Evolutionary conservation across 768 basidiomycete species (phyloP).

Genomic region (Flagelloscypha sp.): DNA sequence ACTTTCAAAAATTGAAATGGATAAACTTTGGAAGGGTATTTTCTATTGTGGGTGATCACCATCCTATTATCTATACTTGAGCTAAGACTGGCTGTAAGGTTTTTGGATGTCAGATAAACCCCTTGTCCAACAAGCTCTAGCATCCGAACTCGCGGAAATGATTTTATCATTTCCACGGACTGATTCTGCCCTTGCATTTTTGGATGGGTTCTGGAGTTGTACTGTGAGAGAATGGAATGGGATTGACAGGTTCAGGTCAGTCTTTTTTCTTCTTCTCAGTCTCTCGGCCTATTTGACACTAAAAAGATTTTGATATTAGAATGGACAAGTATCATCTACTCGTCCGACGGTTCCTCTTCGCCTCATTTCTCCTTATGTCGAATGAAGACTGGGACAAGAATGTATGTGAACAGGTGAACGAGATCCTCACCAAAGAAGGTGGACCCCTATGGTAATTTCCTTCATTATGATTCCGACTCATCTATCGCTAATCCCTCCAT

Average conservation of each 20-base stretch:
- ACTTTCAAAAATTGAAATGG: conserved; percentile 69
- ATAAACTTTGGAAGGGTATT: conserved; percentile 94
- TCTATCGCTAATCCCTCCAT: conserved; percentile 6
- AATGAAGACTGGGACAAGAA: conserved; percentile 58
- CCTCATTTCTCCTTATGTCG: conserved; percentile 72
- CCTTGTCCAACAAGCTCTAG: conserved; percentile 87
- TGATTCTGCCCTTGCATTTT: conserved; percentile 59
- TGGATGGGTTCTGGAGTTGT: conserved; percentile 86
- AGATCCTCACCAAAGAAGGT: conserved; percentile 54
- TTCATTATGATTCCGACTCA: not conserved
- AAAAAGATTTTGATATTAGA: too few species aligned
- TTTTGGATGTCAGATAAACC: conserved; percentile 99
- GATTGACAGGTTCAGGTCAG: conserved; percentile 82
- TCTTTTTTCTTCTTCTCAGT: conserved; percentile 3
- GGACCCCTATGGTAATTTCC: conserved; percentile 74
- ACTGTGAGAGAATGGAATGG: conserved; percentile 91
- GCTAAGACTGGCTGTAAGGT: conserved; percentile 38
- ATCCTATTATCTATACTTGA: not conserved
- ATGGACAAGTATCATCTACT: conserved; percentile 99
- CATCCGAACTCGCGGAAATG: conserved; percentile 76
- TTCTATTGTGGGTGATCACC: conserved; percentile 70
- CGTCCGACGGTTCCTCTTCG: conserved; percentile 80
- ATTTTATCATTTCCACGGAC: conserved; percentile 57
- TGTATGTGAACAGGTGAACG: conserved; percentile 52
- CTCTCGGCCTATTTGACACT: conserved; percentile 6